These are phyloP conservation scores for Gracilaria domingensis DNA, from an alignment of 23 red algal species.

Conservation along the genomic window DNA sequence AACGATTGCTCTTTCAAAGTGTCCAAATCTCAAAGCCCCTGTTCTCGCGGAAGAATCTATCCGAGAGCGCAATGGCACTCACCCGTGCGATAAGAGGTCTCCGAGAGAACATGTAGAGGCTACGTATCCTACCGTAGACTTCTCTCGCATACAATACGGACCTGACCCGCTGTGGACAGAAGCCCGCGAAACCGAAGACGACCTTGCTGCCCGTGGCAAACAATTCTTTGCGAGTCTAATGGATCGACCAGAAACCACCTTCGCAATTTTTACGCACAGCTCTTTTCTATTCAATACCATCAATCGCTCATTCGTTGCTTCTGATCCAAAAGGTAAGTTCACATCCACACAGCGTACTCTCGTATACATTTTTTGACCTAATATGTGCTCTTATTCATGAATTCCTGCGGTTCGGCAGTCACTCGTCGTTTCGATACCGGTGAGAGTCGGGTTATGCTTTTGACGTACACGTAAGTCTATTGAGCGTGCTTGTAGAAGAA, in stretches of 20 bases:
- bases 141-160: slow-evolving; percentile 40
- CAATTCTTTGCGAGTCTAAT: slow-evolving; percentile 49
- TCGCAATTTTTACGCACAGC: slow-evolving; percentile 66
- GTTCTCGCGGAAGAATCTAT: slow-evolving; percentile 59
- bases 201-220: slow-evolving; percentile 55
- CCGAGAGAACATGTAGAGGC: slow-evolving; percentile 48
- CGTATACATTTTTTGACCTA: background rate
- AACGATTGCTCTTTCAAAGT: slow-evolving; percentile 60
- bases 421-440: slow-evolving; percentile 67
- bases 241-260: slow-evolving; percentile 54
- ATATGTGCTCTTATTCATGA: background rate
- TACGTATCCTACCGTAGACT: slow-evolving; percentile 67
- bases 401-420: background rate
- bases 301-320: slow-evolving; percentile 28
- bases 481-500: background rate
- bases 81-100: slow-evolving; percentile 70
- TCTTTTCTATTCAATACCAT: slow-evolving; percentile 75
- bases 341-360: background rate
- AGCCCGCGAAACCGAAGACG: slow-evolving; percentile 56
- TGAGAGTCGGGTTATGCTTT: slow-evolving; percentile 52
- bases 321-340: slow-evolving; percentile 63
- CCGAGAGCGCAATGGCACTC: slow-evolving; percentile 68
- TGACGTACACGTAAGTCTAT: slow-evolving; percentile 36
- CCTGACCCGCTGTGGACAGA: slow-evolving; percentile 47
- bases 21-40: slow-evolving; percentile 30